These are phyloP conservation scores for Candida rishiriensis DNA, from an alignment of 805 yeast species.

Conservation along the genomic window DNA sequence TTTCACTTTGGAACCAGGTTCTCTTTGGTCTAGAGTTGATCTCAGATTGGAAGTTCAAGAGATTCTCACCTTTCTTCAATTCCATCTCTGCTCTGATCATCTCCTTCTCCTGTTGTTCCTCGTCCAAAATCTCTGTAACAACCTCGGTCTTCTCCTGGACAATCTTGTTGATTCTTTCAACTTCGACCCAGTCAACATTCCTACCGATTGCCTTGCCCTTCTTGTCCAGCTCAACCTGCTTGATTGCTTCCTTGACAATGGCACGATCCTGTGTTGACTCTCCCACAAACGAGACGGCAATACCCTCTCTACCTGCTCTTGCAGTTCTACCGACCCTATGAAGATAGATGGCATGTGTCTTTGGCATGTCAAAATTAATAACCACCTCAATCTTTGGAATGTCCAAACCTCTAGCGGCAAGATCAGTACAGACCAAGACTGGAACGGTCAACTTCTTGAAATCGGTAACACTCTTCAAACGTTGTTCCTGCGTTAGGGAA, in stretches of 20 bases:
- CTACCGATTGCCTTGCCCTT: slow-evolving; percentile 75
- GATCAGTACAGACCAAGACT: slow-evolving; percentile 89
- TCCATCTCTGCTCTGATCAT: slow-evolving; percentile 88
- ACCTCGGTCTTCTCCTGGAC: slow-evolving; percentile 56
- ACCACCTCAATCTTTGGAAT: slow-evolving; percentile 96
- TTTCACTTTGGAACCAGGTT: slow-evolving; percentile 86
- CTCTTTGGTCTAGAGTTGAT: slow-evolving; percentile 88
- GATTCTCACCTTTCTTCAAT: slow-evolving; percentile 75
- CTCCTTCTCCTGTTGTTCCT: slow-evolving; percentile 87
- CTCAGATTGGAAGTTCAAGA: slow-evolving; percentile 75
- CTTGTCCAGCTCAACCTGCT: slow-evolving; percentile 47
- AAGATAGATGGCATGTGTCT: slow-evolving; percentile 81
- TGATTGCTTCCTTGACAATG: slow-evolving; percentile 88
- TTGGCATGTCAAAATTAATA: slow-evolving; percentile 94
- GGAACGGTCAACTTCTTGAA: slow-evolving; percentile 84
- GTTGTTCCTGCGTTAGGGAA: slow-evolving; percentile 85
- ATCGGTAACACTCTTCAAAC: slow-evolving; percentile 75
- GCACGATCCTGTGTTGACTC: slow-evolving; percentile 82
- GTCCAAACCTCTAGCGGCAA: slow-evolving; percentile 99
- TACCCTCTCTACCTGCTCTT: slow-evolving; percentile 97
- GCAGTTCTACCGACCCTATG: slow-evolving; percentile 99
- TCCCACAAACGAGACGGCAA: slow-evolving; percentile 89
- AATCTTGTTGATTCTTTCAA: slow-evolving; percentile 60
- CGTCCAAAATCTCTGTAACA: slow-evolving; percentile 74
- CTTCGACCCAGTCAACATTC: slow-evolving; percentile 84